Evolutionary conservation across 108 stramenopile genomes (phyloP).

Genomic region (Cafeteria roenbergensis): DNA sequence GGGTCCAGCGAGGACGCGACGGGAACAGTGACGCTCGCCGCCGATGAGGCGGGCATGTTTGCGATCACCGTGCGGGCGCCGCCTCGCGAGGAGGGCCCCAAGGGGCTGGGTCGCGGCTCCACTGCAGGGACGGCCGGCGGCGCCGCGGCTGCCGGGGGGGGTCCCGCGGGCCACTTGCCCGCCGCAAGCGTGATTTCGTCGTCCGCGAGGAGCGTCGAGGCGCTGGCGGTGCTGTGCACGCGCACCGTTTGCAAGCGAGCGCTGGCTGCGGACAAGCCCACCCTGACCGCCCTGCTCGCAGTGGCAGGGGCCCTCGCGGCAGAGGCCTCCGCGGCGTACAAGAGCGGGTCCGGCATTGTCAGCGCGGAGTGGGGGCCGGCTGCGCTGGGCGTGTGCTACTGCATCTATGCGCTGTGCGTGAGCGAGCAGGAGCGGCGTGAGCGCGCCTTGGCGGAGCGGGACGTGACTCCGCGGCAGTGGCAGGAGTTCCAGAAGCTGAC

Average conservation of each 20-base stretch:
- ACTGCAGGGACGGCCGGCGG: too few relatives aligned
- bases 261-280: neutral
- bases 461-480: neutral
- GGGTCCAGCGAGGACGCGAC: too few relatives aligned
- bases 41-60: too few relatives aligned
- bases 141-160: too few relatives aligned
- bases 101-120: too few relatives aligned
- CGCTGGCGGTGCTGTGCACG: neutral
- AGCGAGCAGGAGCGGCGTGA: neutral
- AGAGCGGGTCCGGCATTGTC: neutral
- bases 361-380: neutral
- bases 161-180: too few relatives aligned
- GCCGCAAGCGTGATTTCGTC: neutral
- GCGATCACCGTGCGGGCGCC: too few relatives aligned
- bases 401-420: neutral
- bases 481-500: neutral
- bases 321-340: neutral
- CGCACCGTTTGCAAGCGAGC: neutral
- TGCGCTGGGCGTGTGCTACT: neutral
- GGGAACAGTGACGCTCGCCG: too few relatives aligned
- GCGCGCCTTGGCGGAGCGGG: neutral
- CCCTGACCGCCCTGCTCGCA: neutral
- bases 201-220: neutral
- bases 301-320: neutral
- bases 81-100: too few relatives aligned